Evolutionary conservation across 2,329 filamentous ascomycete genomes (phyloP), one percentile per base, ranked within the genome.

Genomic region (Trichoderma brevicompactum): DNA sequence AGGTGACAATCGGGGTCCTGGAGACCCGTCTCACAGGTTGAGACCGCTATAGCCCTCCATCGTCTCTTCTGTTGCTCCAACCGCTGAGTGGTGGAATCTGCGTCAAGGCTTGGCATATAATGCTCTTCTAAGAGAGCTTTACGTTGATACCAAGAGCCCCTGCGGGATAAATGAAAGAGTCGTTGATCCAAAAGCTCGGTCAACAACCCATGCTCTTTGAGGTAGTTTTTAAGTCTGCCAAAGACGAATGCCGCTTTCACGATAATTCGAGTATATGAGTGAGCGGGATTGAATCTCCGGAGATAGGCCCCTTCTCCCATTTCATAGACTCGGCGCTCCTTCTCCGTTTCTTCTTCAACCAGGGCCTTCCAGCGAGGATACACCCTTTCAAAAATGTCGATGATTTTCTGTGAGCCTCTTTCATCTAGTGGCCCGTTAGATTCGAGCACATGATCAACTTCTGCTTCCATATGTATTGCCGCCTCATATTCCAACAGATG

Each of bases 51-150:
- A 8, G 85, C 83, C 74, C 89, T 92, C 94, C 94, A 99, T 69
- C 91, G 84, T 71, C 89, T 94, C 78, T 92, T 95, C 73, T 90
- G 90, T 59, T 79, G 73, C 34, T 83, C 83, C 4, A 72, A 49
- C 40, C 81, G 75, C 4, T 72, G 65, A 5, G 75, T 77, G 2
- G 71, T 70, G 0, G 77, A 76, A 2, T 76, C 76, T 0, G 84
- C 79, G 36, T 81, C 82, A 6, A 91, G 74, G 5, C 83, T 81
- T 72, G 88, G 84, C 91, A 98, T 94, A 76, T 99, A 98, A 74
- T 96, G 93, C 75, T 99, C 95, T 79, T 99, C 95, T 2, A 99
- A 78, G 1, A 99, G 80, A 1, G 94, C 95, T 77, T 96, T 97
- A 19, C 95, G 91, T 74, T 97, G 94, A 74, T 98, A 98, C 95